Evolutionary conservation across 108 stramenopile genomes (phyloP).

Genomic region (Skeletonema costatum): DNA sequence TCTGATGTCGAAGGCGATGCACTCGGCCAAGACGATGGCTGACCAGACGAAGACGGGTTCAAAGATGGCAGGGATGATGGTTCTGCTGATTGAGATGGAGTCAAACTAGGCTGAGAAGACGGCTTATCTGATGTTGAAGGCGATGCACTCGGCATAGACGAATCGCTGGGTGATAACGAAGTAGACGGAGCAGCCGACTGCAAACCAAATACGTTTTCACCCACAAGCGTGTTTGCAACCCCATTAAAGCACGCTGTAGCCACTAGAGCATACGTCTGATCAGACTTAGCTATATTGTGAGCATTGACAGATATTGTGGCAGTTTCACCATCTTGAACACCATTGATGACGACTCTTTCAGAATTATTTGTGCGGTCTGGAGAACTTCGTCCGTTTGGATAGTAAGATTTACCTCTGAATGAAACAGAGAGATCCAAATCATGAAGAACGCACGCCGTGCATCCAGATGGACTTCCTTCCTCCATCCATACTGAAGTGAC

Average conservation of each 20-base stretch:
- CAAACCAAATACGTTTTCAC: constrained; percentile 15
- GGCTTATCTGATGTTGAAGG: too few species aligned
- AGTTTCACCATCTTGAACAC: constrained; percentile 23
- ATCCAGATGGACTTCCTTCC: constrained; percentile 20
- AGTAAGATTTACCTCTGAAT: constrained; percentile 38
- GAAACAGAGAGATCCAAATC: constrained; percentile 31
- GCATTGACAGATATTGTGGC: constrained; percentile 31
- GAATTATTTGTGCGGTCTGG: constrained; percentile 54
- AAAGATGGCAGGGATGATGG: too few species aligned
- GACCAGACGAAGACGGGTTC: too few species aligned
- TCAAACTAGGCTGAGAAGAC: too few species aligned
- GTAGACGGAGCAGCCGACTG: too few species aligned
- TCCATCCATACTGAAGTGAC: constrained; percentile 30
- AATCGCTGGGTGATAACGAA: too few species aligned
- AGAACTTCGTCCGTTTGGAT: constrained; percentile 46
- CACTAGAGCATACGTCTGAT: constrained; percentile 31
- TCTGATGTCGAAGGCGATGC: too few species aligned
- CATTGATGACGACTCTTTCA: constrained; percentile 45
- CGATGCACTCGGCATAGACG: too few species aligned
- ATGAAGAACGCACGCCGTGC: constrained; percentile 19
- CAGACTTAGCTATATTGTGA: constrained; percentile 14
- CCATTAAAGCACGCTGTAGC: constrained; percentile 47
- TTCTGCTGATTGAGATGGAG: too few species aligned
- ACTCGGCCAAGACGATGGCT: too few species aligned
- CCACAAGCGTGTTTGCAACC: constrained; percentile 19